Conservation (phyloP, 106 monocot genomes). For the Dioscorea dumetorum region DNA sequence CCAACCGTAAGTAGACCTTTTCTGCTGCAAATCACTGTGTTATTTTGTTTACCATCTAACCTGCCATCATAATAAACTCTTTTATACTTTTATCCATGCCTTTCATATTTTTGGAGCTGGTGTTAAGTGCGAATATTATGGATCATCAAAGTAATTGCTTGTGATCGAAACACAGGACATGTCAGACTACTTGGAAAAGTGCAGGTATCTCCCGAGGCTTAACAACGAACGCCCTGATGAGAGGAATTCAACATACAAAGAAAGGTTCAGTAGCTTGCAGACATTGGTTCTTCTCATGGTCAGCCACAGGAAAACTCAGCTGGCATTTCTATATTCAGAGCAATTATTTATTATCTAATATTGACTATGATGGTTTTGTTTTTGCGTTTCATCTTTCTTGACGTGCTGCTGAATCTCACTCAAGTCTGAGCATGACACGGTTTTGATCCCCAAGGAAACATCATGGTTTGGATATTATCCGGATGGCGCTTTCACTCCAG, state of each 20-base stretch:
- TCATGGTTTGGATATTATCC: conserved; percentile 97
- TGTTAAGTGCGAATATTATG: neutral
- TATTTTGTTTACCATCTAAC: too few species aligned
- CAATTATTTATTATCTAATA: neutral
- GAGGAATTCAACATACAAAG: conserved; percentile 83
- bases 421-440: conserved; percentile 66
- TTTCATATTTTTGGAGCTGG: too few species aligned
- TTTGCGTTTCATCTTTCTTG: neutral
- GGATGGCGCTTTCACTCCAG: conserved; percentile 66
- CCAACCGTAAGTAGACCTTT: conserved; percentile 66
- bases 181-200: conserved; percentile 58
- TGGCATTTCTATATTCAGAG: neutral
- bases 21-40: too few species aligned
- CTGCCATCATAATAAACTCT: too few species aligned
- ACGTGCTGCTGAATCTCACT: neutral
- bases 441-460: conserved; percentile 91
- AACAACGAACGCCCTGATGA: conserved; percentile 68
- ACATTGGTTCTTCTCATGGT: conserved; percentile 91
- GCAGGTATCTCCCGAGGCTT: conserved; percentile 88
- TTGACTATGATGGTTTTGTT: neutral
- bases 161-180: too few species aligned
- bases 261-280: conserved; percentile 69
- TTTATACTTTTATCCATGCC: too few species aligned
- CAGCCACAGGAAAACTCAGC: conserved; percentile 5
- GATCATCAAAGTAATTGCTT: too few species aligned